Base-by-base conservation (phyloP, 495 filamentous ascomycete genomes). In the Penicillium parvum region DNA sequence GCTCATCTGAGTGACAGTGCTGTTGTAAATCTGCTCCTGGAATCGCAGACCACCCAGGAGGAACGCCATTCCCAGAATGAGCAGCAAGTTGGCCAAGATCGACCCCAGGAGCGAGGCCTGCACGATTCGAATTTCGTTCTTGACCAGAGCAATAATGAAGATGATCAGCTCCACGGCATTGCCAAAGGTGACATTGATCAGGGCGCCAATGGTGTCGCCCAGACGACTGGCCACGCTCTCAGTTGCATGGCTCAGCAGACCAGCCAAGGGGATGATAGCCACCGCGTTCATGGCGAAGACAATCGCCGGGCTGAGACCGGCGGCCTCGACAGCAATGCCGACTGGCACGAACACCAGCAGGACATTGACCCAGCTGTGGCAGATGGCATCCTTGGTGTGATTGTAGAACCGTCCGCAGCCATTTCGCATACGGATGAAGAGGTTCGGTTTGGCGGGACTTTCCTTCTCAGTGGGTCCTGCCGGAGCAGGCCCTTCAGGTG, bases 11-110 rank as follows among this genome's bases (percentile, higher is more conserved):
- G 89, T 95, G 35, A 94, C 86, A 17, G 87, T 94, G 65, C 81
- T 92, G 64, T 96, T 96, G 68, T 96, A 96, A 46, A 95, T 82
- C 80, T 90, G 90, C 72, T 96, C 90, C 47, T 82, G 84, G 64
- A 83, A 96, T 41, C 88, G 83, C 33, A 95, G 71, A 41, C 90
- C 90, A 53, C 90, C 90, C 25, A 91, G 69, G 23, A 94, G 68
- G 61, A 95, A 95, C 27, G 84, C 84, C 87, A 95, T 91, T 49
- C 90, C 90, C 45, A 95, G 69, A 58, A 95, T 95, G 33, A 95
- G 75, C 9, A 96, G 74, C 29, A 95, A 63, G 52, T 95, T 95
- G 25, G 86, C 85, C 37, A 96, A 72, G 49, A 95, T 94, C 0
- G 88, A 94, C 15, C 90, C 90, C 15, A 95, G 69, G 45, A 95